These are phyloP conservation scores for Aspergillus persii DNA, from an alignment of 2,329 filamentous ascomycete species.

Conservation along the genomic window DNA sequence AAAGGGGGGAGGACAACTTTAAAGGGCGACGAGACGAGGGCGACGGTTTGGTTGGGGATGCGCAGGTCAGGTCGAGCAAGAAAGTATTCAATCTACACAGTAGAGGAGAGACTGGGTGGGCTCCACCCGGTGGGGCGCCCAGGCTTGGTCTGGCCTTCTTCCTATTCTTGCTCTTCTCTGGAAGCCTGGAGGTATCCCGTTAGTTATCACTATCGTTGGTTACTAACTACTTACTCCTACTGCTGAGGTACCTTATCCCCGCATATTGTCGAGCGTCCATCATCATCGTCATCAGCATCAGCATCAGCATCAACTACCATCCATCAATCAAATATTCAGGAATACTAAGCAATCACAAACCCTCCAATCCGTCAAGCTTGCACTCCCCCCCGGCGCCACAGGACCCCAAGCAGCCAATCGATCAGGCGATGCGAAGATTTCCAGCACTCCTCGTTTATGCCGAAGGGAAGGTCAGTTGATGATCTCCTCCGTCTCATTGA, in stretches of 20 bases:
- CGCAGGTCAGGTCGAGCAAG: neutral
- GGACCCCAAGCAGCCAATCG: slow-evolving; percentile 11
- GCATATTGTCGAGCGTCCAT: too few species aligned
- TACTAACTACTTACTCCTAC: too few species aligned
- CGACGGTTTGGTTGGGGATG: neutral
- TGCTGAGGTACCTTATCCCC: too few species aligned
- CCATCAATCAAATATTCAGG: neutral
- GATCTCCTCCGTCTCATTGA: slow-evolving; percentile 7
- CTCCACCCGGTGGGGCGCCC: neutral
- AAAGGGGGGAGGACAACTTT: neutral
- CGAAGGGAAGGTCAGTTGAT: slow-evolving; percentile 9
- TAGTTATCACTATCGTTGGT: too few species aligned
- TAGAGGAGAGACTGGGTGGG: neutral
- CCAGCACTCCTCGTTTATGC: slow-evolving; percentile 7
- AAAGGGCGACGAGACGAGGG: neutral
- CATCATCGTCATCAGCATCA: too few species aligned
- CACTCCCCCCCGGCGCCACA: slow-evolving; percentile 9
- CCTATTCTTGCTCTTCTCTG: too few species aligned
- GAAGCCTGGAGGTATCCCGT: too few species aligned
- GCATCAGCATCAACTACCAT: too few species aligned
- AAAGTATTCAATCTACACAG: neutral
- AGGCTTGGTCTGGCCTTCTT: neutral
- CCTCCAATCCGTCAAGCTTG: slow-evolving; percentile 1
- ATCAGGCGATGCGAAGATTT: slow-evolving; percentile 10
- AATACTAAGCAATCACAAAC: neutral